Base-by-base conservation (phyloP, 108 stramenopile species). In the Conticribra weissflogii region DNA sequence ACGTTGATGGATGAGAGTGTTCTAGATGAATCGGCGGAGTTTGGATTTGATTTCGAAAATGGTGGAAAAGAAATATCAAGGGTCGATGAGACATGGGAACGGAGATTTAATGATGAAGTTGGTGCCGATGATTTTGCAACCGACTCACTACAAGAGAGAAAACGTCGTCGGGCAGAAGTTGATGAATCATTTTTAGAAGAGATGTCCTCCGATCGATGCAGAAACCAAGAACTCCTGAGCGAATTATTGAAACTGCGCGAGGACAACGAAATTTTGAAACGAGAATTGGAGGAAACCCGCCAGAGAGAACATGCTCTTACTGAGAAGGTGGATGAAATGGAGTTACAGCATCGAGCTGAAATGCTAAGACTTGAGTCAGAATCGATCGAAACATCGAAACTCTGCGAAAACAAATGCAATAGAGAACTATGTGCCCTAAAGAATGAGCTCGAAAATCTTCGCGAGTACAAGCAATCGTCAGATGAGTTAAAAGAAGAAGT, bases 341-440 rank as follows among this genome's bases (percentile, higher is more conserved):
- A 85, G 32, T 70, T 80, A 14, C 59, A 71, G 16, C 80, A 76
- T 33, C 80, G 89, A 27, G 76, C 84, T 31, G 83, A 94, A 65
- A 84, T 88, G 86, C 79, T 94, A 54, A 81, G 85, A 54, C 29
- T 86, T 16, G 92, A 94, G 63, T 71, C 85, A 2, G 30, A 62
- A 17, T 69, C 77, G 15, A 32, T 83, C 15, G 60, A 63, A n/a
- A 45, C 74, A 16, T 54, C 79, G 27, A 62, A 82, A 49, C 78
- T 85, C 7, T 36, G 61, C 22, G 60, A 72, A 44, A 74, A 71
- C 17, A 66, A 75, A 30, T 73, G 79, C 62, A 50, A 65, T 24
- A 53, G 41, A 3, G 79, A 88, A 58, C 44, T 91, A 9, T 48
- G 23, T 17, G 55, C 57, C 19, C 66, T 84, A 23, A 63, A 79